phyloP scores from a whole-genome alignment of 495 filamentous ascomycete genomes.

The Umbilicaria muhlenbergii region DNA sequence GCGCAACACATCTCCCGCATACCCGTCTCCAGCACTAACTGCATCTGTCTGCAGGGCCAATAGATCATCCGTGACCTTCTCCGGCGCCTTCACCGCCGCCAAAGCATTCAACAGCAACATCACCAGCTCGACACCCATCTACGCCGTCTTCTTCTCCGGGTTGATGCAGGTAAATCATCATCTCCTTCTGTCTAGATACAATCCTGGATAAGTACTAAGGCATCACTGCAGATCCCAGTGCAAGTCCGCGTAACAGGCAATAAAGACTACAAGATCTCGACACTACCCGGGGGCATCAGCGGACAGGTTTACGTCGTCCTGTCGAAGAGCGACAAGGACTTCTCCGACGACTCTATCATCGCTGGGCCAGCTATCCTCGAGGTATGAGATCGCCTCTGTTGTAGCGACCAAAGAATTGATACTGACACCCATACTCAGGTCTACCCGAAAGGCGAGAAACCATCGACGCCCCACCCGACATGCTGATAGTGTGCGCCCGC shows the following conservation, averaged over 20 bases:
- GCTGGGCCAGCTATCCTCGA: slow-evolving; percentile 30
- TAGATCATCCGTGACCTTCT: slow-evolving; percentile 13
- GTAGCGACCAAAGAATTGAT: background rate
- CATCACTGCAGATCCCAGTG: slow-evolving; percentile 12
- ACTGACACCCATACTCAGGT: background rate
- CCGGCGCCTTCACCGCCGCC: slow-evolving; percentile 9
- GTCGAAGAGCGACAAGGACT: slow-evolving; percentile 19
- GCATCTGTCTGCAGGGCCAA: slow-evolving; percentile 10
- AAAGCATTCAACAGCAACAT: slow-evolving; percentile 1
- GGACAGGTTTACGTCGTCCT: slow-evolving; percentile 33
- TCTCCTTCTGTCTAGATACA: background rate
- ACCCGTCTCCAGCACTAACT: background rate
- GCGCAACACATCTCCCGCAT: background rate
- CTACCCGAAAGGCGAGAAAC: background rate
- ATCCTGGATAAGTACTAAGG: no score
- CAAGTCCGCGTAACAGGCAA: slow-evolving; percentile 10
- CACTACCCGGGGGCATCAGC: slow-evolving; percentile 20
- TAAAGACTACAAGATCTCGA: slow-evolving; percentile 12
- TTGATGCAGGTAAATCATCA: slow-evolving; percentile 5
- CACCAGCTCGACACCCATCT: slow-evolving; percentile 9
- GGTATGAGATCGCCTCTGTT: slow-evolving; percentile 11
- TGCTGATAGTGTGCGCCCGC: no score
- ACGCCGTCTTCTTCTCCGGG: slow-evolving; percentile 20
- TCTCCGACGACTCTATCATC: slow-evolving; percentile 25
- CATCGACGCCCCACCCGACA: background rate